phyloP scores from a whole-genome alignment of 2,329 filamentous ascomycete species.

The Gyromitra esculenta region DNA sequence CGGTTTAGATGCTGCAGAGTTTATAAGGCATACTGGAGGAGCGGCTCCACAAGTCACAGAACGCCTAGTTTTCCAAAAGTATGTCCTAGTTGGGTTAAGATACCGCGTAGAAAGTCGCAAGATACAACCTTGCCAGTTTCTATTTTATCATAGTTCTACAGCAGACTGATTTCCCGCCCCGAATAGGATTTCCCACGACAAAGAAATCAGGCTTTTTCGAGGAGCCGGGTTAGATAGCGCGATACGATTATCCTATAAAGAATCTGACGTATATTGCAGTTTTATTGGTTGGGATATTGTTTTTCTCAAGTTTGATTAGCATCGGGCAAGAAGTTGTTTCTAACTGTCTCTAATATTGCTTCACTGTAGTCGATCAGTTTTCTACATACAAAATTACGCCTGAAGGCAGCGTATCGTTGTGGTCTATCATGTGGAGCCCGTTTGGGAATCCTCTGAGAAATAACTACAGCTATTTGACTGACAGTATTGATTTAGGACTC shows the following conservation, averaged over 20 bases:
- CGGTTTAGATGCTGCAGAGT: conserved; percentile 10
- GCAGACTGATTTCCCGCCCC: neutral
- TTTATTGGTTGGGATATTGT: conserved; percentile 26
- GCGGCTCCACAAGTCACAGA: conserved; percentile 13
- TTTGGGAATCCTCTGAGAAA: conserved; percentile 2
- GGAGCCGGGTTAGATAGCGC: neutral
- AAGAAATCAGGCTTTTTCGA: conserved; percentile 31
- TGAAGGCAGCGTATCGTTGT: conserved; percentile 23
- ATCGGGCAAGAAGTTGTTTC: neutral
- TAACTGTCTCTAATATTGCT: neutral
- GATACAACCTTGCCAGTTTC: no score
- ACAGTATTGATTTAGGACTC: conserved; percentile 27
- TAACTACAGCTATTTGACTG: conserved; percentile 9
- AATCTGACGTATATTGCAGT: conserved; percentile 42
- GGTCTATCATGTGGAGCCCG: conserved; percentile 38
- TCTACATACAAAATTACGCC: conserved; percentile 21
- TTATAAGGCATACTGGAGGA: conserved; percentile 17
- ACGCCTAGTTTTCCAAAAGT: conserved; percentile 16
- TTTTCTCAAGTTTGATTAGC: neutral
- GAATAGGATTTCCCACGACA: conserved; percentile 7
- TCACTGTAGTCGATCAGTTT: conserved; percentile 2
- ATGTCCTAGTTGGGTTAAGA: neutral
- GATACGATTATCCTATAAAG: conserved; percentile 28
- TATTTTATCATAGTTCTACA: neutral
- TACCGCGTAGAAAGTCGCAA: no score